A percentile compares a stretch with the other conserved stretches of the same genome.
Evolutionary conservation across 192 early-diverging fungal genomes (phyloP).

Genomic region (Chytriomyces confervae): DNA sequence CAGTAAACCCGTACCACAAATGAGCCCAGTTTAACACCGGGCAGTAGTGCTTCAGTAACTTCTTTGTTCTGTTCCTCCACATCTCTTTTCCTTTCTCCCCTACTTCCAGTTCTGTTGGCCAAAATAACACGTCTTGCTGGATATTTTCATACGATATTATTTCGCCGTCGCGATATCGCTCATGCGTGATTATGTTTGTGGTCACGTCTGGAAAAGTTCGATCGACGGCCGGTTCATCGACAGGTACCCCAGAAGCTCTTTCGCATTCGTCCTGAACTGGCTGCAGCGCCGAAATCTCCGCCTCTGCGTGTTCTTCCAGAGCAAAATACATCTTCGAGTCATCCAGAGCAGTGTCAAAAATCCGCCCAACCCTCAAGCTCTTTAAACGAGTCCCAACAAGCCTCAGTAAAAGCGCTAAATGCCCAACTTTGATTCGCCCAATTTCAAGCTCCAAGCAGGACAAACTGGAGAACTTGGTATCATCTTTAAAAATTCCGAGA

Average conservation of each 20-base stretch:
- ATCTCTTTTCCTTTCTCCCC: background rate
- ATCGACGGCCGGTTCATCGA: background rate
- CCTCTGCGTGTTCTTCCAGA: background rate
- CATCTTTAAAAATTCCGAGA: background rate
- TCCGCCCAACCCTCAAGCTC: background rate
- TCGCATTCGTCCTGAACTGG: background rate
- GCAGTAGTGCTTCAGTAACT: background rate
- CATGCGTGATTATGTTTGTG: background rate
- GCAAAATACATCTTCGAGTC: slow-evolving; percentile 5
- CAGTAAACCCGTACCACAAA: slow-evolving; percentile 1
- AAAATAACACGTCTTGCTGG: background rate
- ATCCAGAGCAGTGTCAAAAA: background rate
- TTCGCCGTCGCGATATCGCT: background rate
- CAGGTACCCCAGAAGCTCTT: background rate
- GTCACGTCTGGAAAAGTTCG: background rate
- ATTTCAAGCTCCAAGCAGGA: background rate
- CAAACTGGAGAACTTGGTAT: background rate
- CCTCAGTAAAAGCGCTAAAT: background rate
- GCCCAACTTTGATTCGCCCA: background rate
- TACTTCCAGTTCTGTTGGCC: slow-evolving; percentile 3
- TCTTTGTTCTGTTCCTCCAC: slow-evolving; percentile 4
- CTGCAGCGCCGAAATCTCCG: background rate
- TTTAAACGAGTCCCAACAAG: background rate
- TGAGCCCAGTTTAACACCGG: background rate
- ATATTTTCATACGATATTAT: background rate